Evolutionary conservation across 768 basidiomycete genomes (phyloP).

Genomic region (Agrocybe praecox): DNA sequence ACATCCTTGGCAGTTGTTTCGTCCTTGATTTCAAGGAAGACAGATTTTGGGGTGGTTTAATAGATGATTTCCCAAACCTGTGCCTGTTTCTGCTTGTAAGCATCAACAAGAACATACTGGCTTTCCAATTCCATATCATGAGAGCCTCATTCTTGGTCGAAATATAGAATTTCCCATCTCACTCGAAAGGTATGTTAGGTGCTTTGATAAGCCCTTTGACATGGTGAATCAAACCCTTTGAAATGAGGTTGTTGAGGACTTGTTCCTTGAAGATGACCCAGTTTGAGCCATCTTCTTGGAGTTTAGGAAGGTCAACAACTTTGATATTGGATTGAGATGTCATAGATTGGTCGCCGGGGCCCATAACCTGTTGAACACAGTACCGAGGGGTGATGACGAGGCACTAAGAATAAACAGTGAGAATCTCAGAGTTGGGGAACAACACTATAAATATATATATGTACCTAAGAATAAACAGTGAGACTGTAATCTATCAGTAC

Average conservation of each 20-base stretch:
- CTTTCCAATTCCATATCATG: slow-evolving; percentile 1
- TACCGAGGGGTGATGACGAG: background rate
- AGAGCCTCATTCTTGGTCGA: slow-evolving; percentile 2
- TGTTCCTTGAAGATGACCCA: slow-evolving; percentile 29
- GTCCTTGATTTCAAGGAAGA: slow-evolving; percentile 24
- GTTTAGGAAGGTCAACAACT: slow-evolving; percentile 23
- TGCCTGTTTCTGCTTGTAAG: slow-evolving; percentile 25
- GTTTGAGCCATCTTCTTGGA: slow-evolving; percentile 28
- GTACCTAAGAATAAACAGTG: too few species aligned
- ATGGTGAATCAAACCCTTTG: slow-evolving; percentile 26
- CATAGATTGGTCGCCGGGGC: slow-evolving; percentile 18
- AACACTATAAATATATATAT: too few species aligned
- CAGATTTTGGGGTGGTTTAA: slow-evolving; percentile 19
- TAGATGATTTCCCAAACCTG: slow-evolving; percentile 25
- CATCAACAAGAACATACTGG: slow-evolving; percentile 22
- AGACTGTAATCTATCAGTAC: too few species aligned
- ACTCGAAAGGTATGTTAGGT: slow-evolving; percentile 13
- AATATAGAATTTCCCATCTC: slow-evolving; percentile 16
- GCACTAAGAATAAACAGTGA: too few species aligned
- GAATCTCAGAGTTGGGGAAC: too few species aligned
- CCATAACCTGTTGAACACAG: slow-evolving; percentile 29
- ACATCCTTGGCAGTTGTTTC: slow-evolving; percentile 15
- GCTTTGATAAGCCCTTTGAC: slow-evolving; percentile 20
- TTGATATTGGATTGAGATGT: slow-evolving; percentile 18
- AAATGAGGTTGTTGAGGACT: slow-evolving; percentile 20